Evolutionary conservation across 148 eudicot genomes (phyloP), one percentile per base, ranked within the genome.

Genomic region (Simmondsia chinensis): DNA sequence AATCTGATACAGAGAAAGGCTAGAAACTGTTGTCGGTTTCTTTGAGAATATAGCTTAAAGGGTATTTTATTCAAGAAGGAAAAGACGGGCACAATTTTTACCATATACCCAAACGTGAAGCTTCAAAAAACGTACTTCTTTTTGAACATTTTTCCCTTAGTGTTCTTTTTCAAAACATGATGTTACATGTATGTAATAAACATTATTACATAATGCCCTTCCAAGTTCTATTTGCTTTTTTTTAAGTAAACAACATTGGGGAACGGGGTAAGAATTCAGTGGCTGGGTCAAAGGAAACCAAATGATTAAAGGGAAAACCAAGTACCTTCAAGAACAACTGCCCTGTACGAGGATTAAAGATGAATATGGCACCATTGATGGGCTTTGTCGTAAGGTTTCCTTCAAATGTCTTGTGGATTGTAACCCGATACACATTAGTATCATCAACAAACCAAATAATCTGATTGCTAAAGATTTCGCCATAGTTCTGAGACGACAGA

Each of bases 391-490:
- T 93, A 32, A 93, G 80, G 62, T 93, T 93, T 46, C 99, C 99
- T 48, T 91, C 99, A 71, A 91, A 91, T 17, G 99, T 91, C 81
- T 91, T 91, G 56, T 91, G 99, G 29, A 91, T 91, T 4, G 99
- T 91, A 36, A 91, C 99, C 54, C 96, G 96, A 45, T 91, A 91
- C 42, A 91, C 99, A 69, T 91, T 91, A 48, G 96, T 91, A 64
- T 91, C 99, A 62, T 91, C 99, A 64, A 91, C 99, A 73, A 91
- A 91, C 95, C 95, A 91, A 22, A 91, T 85, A 11, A 91, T 91
- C 66, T 91, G 99, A 63, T 91, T 91, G 67, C 99, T 91, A 66
- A 91, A 91, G 48, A 91, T 86, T 64, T 91, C 99, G 31, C 99
- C 99, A 30, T 91, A 91, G 54, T 91, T 91, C 63, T 91, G 99